phyloP scores from a whole-genome alignment of 2,329 filamentous ascomycete species.

The Penicillium sp. region DNA sequence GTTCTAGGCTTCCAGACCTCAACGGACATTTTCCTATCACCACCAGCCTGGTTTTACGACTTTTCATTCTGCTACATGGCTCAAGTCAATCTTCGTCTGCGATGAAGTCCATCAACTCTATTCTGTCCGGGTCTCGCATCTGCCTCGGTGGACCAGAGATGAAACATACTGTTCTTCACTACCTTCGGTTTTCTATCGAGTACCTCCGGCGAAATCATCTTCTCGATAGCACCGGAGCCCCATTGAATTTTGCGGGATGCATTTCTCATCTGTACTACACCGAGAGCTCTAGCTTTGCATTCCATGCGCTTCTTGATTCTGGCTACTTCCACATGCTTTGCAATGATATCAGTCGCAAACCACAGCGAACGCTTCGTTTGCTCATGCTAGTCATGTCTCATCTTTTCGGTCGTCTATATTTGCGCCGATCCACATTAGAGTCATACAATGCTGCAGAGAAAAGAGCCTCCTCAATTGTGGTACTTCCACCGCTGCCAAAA shows the following conservation, averaged over 20 bases:
- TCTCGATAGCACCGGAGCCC: constrained; percentile 58
- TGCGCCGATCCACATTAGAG: constrained; percentile 46
- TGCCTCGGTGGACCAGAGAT: constrained; percentile 68
- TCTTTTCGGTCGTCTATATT: constrained; percentile 59
- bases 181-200: constrained; percentile 77
- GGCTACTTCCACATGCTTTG: constrained; percentile 70
- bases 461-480: constrained; percentile 61
- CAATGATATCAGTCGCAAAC: constrained; percentile 52
- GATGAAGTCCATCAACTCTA: constrained; percentile 59
- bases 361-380: constrained; percentile 53
- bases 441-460: constrained; percentile 47
- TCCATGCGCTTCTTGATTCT: constrained; percentile 69
- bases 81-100: constrained; percentile 65
- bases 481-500: constrained; percentile 63
- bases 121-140: constrained; percentile 68
- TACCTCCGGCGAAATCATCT: constrained; percentile 70
- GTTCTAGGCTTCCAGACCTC: constrained; percentile 69
- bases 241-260: constrained; percentile 69
- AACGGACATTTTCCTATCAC: constrained; percentile 77
- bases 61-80: constrained; percentile 65
- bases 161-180: constrained; percentile 69
- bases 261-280: constrained; percentile 74
- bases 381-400: constrained; percentile 69
- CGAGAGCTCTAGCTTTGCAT: constrained; percentile 72
- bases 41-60: constrained; percentile 66